A percentile compares a stretch with the other conserved stretches of the same genome.
These are phyloP conservation scores for Micractinium conductrix DNA, from an alignment of 139 green algal genomes.

Conservation along the genomic window DNA sequence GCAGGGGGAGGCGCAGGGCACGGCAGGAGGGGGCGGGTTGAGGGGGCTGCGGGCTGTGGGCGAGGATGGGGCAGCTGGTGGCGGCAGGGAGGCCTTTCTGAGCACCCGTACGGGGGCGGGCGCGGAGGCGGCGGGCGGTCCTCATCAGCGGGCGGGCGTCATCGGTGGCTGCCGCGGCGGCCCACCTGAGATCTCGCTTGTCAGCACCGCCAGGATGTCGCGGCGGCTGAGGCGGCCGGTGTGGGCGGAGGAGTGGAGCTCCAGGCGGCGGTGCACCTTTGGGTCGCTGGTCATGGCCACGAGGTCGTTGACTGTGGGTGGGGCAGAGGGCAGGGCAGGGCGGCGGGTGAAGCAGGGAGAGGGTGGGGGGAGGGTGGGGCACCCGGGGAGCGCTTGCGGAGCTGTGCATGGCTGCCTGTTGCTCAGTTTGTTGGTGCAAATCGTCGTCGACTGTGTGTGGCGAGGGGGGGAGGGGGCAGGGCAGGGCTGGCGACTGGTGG, in stretches of 20 bases:
- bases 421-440: too few species aligned
- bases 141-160: neutral
- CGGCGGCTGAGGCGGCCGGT: constrained; percentile 4
- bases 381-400: neutral
- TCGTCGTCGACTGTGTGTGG: too few species aligned
- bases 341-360: too few species aligned
- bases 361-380: neutral
- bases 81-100: neutral
- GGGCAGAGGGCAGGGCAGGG: too few species aligned
- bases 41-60: neutral
- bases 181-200: constrained; percentile 10
- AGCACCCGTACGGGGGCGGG: too few species aligned
- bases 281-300: neutral
- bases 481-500: too few species aligned
- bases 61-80: neutral
- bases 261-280: neutral
- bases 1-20: neutral
- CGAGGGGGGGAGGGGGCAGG: too few species aligned
- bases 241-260: neutral
- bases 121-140: too few species aligned
- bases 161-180: neutral
- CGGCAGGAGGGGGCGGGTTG: neutral
- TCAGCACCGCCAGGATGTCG: constrained; percentile 7
- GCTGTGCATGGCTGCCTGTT: too few species aligned
- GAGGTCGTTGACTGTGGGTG: constrained; percentile 4